A percentile compares a stretch with the other conserved stretches of the same genome.
These are phyloP conservation scores for Eucalyptus marginata DNA, from an alignment of 345 rosid genomes.

Conservation along the genomic window DNA sequence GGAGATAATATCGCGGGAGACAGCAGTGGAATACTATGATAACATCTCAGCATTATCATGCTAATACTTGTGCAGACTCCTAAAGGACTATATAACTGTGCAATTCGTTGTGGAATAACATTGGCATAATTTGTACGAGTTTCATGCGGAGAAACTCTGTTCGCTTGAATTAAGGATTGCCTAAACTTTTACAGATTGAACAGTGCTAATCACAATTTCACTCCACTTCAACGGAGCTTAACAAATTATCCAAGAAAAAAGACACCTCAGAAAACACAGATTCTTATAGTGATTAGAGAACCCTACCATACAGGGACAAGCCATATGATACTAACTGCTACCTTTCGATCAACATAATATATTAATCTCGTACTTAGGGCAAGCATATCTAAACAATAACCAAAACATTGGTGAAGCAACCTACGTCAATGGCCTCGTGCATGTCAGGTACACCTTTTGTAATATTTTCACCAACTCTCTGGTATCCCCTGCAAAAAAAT, in stretches of 20 bases:
- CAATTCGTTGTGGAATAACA: not conserved
- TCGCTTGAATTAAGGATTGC: not conserved
- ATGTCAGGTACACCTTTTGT: constrained; percentile 78
- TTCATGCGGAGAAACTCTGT: not conserved
- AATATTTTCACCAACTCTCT: constrained; percentile 71
- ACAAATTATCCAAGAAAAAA: not conserved
- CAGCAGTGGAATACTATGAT: not conserved
- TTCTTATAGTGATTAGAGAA: not conserved
- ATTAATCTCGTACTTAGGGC: not conserved
- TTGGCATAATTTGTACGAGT: not conserved
- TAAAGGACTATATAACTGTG: not conserved
- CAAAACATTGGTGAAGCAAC: not conserved
- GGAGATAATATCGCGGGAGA: not conserved
- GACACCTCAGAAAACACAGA: not conserved
- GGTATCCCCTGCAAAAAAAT: constrained; percentile 69
- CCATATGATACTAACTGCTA: not conserved
- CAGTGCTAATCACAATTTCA: not conserved
- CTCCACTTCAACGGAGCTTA: not conserved
- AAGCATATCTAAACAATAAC: not conserved
- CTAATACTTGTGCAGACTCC: not conserved
- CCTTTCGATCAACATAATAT: not conserved
- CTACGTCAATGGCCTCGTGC: constrained; percentile 89
- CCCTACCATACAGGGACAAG: not conserved
- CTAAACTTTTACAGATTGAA: not conserved
- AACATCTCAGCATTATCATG: not conserved